phyloP scores from a whole-genome alignment of 2,329 filamentous ascomycete genomes.

The Sphaerulina vaccinii region DNA sequence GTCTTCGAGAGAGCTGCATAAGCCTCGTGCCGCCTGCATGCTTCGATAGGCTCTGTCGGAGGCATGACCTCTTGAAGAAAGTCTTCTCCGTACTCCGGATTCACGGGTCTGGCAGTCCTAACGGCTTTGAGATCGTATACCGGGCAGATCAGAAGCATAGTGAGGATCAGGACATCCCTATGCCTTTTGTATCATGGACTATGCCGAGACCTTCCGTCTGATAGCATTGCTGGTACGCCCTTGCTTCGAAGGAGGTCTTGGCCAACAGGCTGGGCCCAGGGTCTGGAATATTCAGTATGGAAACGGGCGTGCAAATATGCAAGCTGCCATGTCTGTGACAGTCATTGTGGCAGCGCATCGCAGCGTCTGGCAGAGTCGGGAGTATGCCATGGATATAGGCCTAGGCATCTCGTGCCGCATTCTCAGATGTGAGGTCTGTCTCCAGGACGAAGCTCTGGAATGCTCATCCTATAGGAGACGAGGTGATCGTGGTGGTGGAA shows the following conservation, averaged over 20 bases:
- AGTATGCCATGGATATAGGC: too few species aligned
- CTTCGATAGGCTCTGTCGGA: too few species aligned
- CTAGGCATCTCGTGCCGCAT: too few species aligned
- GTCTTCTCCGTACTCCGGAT: too few species aligned
- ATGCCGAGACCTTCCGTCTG: not conserved
- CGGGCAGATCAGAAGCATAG: not conserved
- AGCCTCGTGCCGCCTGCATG: too few species aligned
- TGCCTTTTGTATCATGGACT: not conserved
- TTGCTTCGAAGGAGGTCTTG: not conserved
- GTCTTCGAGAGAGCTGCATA: too few species aligned
- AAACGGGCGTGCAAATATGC: too few species aligned
- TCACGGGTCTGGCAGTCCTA: too few species aligned
- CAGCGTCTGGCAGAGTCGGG: not conserved
- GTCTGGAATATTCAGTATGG: not conserved
- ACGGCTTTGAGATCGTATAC: too few species aligned
- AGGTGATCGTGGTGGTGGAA: not conserved
- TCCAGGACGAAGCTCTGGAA: not conserved
- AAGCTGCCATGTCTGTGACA: not conserved
- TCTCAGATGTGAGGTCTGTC: not conserved
- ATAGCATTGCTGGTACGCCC: not conserved
- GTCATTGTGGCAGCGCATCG: not conserved
- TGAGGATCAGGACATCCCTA: not conserved
- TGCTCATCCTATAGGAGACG: constrained; percentile 1
- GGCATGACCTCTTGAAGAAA: too few species aligned
- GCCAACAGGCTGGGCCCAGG: not conserved